These are phyloP conservation scores for Dendrocalamus latiflorus DNA, from an alignment of 202 grass and related monocot genomes.

Conservation along the genomic window DNA sequence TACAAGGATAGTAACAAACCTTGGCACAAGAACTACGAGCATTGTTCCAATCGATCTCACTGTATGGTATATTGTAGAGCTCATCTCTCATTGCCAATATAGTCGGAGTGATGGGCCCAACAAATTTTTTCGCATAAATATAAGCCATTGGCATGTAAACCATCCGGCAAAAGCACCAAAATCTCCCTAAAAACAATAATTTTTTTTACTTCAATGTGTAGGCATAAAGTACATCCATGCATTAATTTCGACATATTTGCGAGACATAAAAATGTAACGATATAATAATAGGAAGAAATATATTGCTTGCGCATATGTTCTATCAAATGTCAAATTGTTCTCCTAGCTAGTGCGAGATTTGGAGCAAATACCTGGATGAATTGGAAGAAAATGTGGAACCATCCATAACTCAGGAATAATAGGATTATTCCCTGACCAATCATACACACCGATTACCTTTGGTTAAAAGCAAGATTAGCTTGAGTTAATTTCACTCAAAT, in stretches of 20 bases:
- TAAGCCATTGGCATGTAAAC: conserved; percentile 87
- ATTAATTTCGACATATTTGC: background rate
- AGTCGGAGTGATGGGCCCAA: conserved; percentile 53
- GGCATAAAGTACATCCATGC: background rate
- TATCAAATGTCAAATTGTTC: background rate
- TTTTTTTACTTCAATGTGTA: background rate
- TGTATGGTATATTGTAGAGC: conserved; percentile 45
- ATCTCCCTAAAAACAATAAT: background rate
- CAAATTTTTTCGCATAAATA: conserved; percentile 68
- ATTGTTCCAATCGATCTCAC: conserved; percentile 57
- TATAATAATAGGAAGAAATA: background rate
- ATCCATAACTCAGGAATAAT: conserved; percentile 24
- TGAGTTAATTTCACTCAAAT: background rate
- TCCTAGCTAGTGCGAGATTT: too few species aligned
- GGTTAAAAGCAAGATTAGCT: background rate
- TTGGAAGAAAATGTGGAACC: conserved; percentile 1
- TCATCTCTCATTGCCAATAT: conserved; percentile 58
- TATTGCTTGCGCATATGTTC: background rate
- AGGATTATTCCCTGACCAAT: conserved; percentile 30
- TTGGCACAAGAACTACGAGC: conserved; percentile 65
- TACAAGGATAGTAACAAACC: conserved; percentile 18
- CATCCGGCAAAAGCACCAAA: conserved; percentile 61
- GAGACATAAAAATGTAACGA: background rate
- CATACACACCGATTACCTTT: conserved; percentile 26
- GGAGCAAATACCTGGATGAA: background rate